Conservation (phyloP, 2,329 filamentous ascomycete species). For the Pseudogymnoascus sp. region DNA sequence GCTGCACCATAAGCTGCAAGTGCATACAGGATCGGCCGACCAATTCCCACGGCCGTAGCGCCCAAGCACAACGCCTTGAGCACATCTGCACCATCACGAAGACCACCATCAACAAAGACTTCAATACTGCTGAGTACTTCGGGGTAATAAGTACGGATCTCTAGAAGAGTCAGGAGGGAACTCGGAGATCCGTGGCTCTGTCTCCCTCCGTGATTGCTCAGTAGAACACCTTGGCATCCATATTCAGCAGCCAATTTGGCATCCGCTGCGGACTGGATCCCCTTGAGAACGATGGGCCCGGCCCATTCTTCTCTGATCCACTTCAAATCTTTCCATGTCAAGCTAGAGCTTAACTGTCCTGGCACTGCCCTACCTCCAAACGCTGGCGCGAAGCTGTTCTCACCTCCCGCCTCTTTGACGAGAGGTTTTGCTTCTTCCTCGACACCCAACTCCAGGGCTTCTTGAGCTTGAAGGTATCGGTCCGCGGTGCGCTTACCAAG, state of each 20-base stretch:
- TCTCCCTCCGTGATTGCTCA: conserved; percentile 51
- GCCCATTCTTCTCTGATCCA: conserved; percentile 42
- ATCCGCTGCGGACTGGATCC: conserved; percentile 20
- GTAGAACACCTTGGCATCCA: conserved; percentile 44
- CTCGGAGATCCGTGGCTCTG: conserved; percentile 23
- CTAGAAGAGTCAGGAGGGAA: conserved; percentile 6
- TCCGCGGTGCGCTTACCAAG: conserved; percentile 41
- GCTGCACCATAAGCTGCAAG: conserved; percentile 8
- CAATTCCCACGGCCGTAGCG: conserved; percentile 13
- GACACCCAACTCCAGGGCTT: neutral
- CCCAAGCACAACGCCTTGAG: neutral
- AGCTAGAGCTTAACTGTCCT: conserved; percentile 22
- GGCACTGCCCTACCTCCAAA: conserved; percentile 22
- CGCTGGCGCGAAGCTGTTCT: conserved; percentile 42
- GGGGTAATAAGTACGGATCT: conserved; percentile 12
- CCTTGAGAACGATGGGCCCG: conserved; percentile 19
- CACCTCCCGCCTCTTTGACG: conserved; percentile 43
- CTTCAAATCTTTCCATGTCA: conserved; percentile 44
- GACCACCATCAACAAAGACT: conserved; percentile 14
- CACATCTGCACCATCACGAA: conserved; percentile 13
- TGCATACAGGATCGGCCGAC: conserved; percentile 12
- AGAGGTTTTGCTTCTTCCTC: conserved; percentile 36
- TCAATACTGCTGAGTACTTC: conserved; percentile 14
- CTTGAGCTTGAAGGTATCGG: conserved; percentile 33
- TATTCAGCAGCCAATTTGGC: conserved; percentile 40